Evolutionary conservation across 2,329 filamentous ascomycete genomes (phyloP), one percentile per base, ranked within the genome.

Genomic region (Juglanconis juglandina): DNA sequence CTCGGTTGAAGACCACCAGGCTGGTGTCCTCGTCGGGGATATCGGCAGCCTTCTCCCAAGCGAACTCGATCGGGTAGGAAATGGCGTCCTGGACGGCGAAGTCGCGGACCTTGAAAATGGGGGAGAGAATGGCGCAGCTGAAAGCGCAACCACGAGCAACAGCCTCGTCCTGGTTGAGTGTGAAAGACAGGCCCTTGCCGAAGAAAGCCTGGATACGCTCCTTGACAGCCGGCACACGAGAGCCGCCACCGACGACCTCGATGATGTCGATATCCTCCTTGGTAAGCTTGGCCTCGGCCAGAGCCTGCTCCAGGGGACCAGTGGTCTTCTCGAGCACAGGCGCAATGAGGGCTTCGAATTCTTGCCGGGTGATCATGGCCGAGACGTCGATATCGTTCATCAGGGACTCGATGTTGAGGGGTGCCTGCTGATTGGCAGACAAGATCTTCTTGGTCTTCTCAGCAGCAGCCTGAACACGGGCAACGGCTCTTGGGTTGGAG

Each of bases 391-490:
- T 81, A 74, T 99, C 95, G 77, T 98, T 96, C 93, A 99, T 98
- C 68, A 99, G 82, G 41, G 93, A 97, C 81, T 99, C 95, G 71
- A 99, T 96, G 83, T 93, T 98, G 76, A 99, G 78, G 53, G 94
- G 92, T 17, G 94, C 92, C 72, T 90, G 85, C 68, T 93, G 90
- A 80, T 98, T 98, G 73, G 95, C 95, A 41, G 94, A 98, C 59
- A 99, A 82, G 59, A 98, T 88, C 87, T 98, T 98, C 88, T 99
- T 99, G 73, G 96, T 81, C 85, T 96, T 97, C 84, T 99, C 95
- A 58, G 93, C 92, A 60, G 91, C 92, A 64, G 92, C 87, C 47
- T 90, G 84, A 68, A 96, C 91, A 74, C 95, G 92, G 67, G 93
- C 87, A 76, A 89, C 86, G 61, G 94, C 95, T 81, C 96, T 96